Percentiles rank a stretch among this genome's conserved stretches.
These are phyloP conservation scores for Pachyrhizus erosus DNA, from an alignment of 306 rosid species.

Conservation along the genomic window DNA sequence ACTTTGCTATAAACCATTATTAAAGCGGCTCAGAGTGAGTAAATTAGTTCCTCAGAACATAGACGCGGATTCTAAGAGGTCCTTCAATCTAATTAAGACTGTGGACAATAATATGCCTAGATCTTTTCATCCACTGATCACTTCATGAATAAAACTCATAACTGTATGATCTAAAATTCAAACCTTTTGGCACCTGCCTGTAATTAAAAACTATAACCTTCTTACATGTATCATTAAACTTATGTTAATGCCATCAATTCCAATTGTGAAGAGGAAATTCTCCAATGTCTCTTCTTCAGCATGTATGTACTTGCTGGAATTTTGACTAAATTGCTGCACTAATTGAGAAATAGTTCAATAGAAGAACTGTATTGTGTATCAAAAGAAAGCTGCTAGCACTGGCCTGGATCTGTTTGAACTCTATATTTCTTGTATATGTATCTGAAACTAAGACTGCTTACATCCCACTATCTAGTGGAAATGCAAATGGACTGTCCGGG, in stretches of 20 bases:
- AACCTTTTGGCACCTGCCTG: slow-evolving; percentile 30
- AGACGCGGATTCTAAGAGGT: slow-evolving; percentile 22
- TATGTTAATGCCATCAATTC: slow-evolving; percentile 38
- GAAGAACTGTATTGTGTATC: slow-evolving; percentile 27
- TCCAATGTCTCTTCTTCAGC: slow-evolving; percentile 32
- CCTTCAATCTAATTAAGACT: slow-evolving; percentile 32
- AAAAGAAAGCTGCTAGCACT: slow-evolving; percentile 31
- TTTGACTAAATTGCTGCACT: slow-evolving; percentile 32
- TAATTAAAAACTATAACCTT: slow-evolving; percentile 39
- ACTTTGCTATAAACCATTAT: slow-evolving; percentile 14
- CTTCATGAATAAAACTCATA: slow-evolving; percentile 30
- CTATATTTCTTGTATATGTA: slow-evolving; percentile 40
- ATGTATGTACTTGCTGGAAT: slow-evolving; percentile 33
- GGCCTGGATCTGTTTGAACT: slow-evolving; percentile 30
- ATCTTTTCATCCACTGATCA: slow-evolving; percentile 15
- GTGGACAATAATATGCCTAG: neutral
- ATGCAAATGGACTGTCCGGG: slow-evolving; percentile 81
- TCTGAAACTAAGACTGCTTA: slow-evolving; percentile 36
- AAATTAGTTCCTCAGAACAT: neutral
- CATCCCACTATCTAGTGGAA: slow-evolving; percentile 32
- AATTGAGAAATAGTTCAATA: slow-evolving; percentile 18
- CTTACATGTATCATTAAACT: slow-evolving; percentile 43
- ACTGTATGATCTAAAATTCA: slow-evolving; percentile 28
- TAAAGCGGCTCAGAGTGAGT: slow-evolving; percentile 22
- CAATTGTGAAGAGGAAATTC: slow-evolving; percentile 33